Evolutionary conservation across 1,284 basidiomycete species (phyloP).

Genomic region (Peniophora sp.): DNA sequence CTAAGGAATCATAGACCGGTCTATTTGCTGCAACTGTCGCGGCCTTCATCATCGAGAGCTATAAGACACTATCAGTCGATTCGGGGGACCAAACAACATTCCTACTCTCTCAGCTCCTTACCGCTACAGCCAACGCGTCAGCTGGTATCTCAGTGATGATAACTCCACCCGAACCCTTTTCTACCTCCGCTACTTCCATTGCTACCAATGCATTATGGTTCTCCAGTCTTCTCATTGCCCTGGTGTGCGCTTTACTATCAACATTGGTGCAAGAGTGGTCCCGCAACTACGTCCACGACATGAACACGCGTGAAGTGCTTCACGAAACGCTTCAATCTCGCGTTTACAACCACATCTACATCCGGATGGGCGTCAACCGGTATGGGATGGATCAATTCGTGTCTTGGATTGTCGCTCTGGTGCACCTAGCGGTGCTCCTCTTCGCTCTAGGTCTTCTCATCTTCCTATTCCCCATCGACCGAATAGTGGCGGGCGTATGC

Average conservation of each 20-base stretch:
- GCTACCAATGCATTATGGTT: conserved; percentile 31
- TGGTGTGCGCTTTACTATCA: conserved; percentile 17
- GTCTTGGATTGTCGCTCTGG: conserved; percentile 29
- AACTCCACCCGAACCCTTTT: conserved; percentile 4
- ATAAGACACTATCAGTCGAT: conserved; percentile 14
- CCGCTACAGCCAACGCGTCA: not conserved
- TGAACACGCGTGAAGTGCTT: conserved; percentile 10
- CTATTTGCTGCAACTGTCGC: conserved; percentile 21
- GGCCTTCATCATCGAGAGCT: conserved; percentile 17
- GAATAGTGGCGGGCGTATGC: not conserved
- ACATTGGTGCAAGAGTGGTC: conserved; percentile 21
- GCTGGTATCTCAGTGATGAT: not conserved
- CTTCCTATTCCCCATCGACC: conserved; percentile 3
- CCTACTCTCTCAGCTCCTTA: conserved; percentile 12
- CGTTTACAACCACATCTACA: conserved; percentile 29
- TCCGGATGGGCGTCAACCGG: conserved; percentile 26
- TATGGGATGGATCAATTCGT: conserved; percentile 31
- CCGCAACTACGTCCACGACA: conserved; percentile 17
- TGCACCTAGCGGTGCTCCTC: conserved; percentile 31
- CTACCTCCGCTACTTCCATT: conserved; percentile 17
- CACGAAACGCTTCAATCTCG: conserved; percentile 25
- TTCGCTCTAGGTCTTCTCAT: conserved; percentile 29
- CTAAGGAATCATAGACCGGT: conserved; percentile 13
- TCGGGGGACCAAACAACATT: conserved; percentile 7
- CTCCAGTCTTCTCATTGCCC: conserved; percentile 16